Conservation (phyloP, 352 stramenopile species). For the Globisporangium nodosum region DNA sequence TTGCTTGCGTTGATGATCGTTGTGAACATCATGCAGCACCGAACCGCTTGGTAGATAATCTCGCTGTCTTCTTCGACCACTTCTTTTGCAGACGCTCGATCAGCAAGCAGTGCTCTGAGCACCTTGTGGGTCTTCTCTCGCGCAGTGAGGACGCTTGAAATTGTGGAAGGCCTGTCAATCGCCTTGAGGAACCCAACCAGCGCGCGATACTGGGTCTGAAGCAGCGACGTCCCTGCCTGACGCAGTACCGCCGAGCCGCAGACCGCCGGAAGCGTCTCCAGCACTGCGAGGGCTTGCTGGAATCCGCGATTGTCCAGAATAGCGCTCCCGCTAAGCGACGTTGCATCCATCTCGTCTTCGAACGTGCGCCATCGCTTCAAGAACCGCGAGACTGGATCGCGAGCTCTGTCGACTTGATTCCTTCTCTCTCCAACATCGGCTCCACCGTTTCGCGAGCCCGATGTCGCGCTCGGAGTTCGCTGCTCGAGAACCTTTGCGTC, state of each 20-base stretch:
- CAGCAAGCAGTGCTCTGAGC: constrained; percentile 8
- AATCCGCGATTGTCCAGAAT: constrained; percentile 7
- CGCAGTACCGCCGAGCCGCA: neutral
- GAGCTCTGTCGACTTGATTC: neutral
- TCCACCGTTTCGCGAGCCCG: neutral
- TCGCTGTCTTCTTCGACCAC: constrained; percentile 13
- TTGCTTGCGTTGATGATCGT: constrained; percentile 44
- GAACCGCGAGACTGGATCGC: neutral
- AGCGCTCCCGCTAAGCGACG: neutral
- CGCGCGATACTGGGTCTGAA: constrained; percentile 13
- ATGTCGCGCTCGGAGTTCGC: neutral
- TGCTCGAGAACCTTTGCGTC: constrained; percentile 3
- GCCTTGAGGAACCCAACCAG: constrained; percentile 9
- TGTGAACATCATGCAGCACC: constrained; percentile 59
- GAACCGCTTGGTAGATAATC: constrained; percentile 47
- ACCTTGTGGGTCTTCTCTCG: constrained; percentile 17
- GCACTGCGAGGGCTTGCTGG: neutral
- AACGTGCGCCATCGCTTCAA: constrained; percentile 1
- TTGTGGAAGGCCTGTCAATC: constrained; percentile 1
- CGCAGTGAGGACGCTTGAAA: constrained; percentile 8
- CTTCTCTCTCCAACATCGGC: neutral
- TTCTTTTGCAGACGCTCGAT: neutral
- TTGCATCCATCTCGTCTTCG: neutral
- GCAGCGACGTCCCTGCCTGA: neutral
- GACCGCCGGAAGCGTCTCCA: neutral